These are phyloP conservation scores for Escallonia rubra DNA, from an alignment of 129 eudicot genomes.

Conservation along the genomic window DNA sequence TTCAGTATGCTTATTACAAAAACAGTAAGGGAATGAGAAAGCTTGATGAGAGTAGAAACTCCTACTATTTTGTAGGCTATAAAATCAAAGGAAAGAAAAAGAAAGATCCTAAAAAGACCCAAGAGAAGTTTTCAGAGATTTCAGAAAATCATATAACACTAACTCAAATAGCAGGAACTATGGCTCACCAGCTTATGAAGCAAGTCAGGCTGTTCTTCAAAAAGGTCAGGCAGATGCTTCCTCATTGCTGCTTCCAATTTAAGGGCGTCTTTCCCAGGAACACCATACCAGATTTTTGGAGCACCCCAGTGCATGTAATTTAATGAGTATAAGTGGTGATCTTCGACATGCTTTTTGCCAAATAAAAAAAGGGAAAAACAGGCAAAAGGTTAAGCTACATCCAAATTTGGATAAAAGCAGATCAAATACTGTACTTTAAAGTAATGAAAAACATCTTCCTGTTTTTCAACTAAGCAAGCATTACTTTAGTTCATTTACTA, in stretches of 20 bases:
- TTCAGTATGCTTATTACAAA: too few species aligned
- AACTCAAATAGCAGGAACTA: slow-evolving; percentile 3
- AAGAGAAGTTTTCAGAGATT: neutral
- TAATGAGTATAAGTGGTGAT: slow-evolving; percentile 87
- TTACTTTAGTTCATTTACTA: too few species aligned
- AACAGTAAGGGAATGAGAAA: too few species aligned
- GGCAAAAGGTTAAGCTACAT: neutral
- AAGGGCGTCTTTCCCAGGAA: slow-evolving; percentile 83
- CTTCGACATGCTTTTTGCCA: slow-evolving; percentile 87
- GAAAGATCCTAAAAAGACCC: neutral
- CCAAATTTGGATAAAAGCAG: neutral
- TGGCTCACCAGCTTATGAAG: slow-evolving; percentile 87
- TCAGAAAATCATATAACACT: neutral
- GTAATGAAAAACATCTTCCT: too few species aligned
- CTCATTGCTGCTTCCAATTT: slow-evolving; percentile 93
- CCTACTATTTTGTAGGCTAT: too few species aligned
- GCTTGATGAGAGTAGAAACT: too few species aligned
- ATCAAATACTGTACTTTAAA: neutral
- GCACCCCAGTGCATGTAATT: slow-evolving; percentile 99
- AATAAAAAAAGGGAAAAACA: slow-evolving; percentile 6
- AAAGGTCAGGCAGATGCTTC: slow-evolving; percentile 84
- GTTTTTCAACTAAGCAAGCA: too few species aligned
- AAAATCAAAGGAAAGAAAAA: too few species aligned
- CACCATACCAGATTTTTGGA: slow-evolving; percentile 97
- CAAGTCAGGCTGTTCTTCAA: slow-evolving; percentile 94